Evolutionary conservation across 1,284 basidiomycete genomes (phyloP), one percentile per base, ranked within the genome.

Genomic region (Heliocybe sulcata): DNA sequence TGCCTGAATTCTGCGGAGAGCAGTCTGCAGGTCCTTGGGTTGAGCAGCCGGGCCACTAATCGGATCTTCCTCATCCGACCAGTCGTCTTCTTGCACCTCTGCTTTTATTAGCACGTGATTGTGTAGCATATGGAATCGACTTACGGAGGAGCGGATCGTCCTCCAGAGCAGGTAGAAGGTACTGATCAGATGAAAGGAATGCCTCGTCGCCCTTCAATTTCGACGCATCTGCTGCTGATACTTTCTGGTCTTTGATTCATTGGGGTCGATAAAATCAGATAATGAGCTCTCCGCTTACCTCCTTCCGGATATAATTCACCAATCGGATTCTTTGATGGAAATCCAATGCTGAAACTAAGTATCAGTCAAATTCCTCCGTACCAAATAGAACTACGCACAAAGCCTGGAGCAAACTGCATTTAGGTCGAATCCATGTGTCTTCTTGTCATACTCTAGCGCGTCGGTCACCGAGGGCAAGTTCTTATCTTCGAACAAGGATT

Each of bases 111-210:
- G 47, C 22, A 55, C 42, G 35, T 33, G 9, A 35, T 42, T 26
- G 14, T 27, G 26, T 4, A 27, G n/a, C 0, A 11, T 23, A 22
- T 51, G 51, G 53, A 45, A 42, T 45, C 31, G 35, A 19, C 88
- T 63, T 61, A 95, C 94, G 89, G n/a, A 97, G 82, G 2, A 95
- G 69, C 2, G 92, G 89, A 65, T 97, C 94, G 61, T 94, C 86
- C 60, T 89, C 83, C 47, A 95, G 61, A 25, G 81, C 81, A 1
- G 94, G 94, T 38, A 81, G 79, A 23, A 97, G 79, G 64, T 90
- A 90, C 54, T 82, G 79, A 62, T 97, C 93, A 12, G 84, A 81
- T 3, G 72, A 66, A 58, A 94, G 82, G 62, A 91, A 79, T 0
- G 76, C 55, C 63, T 92, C 87, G 0, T 71, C 69, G 31, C 81